A percentile compares a stretch with the other conserved stretches of the same genome.
Conservation (phyloP, 225 moss, liverwort and hornwort species). For the Climacium dendroides region DNA sequence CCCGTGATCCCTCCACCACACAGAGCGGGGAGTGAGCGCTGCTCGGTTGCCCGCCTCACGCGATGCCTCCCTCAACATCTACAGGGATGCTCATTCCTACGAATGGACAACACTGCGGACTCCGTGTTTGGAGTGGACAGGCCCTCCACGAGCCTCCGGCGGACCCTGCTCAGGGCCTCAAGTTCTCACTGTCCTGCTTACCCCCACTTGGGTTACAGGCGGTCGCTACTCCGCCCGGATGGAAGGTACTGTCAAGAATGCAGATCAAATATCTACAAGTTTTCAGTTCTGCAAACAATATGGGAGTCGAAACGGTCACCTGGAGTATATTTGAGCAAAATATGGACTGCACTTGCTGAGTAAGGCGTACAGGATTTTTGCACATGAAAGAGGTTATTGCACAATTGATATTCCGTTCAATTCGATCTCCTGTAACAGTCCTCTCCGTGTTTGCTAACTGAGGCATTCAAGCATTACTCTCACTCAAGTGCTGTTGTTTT, state of each 20-base stretch:
- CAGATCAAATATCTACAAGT: not conserved
- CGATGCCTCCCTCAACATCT: not conserved
- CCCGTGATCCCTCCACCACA: not conserved
- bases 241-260: fast-evolving
- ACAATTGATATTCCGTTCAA: not conserved
- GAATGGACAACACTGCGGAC: not conserved
- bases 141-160: not conserved
- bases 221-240: not conserved
- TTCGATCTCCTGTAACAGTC: too few relatives aligned
- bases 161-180: not conserved
- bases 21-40: not conserved
- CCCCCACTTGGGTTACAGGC: not conserved
- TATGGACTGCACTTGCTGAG: not conserved
- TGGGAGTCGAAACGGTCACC: not conserved
- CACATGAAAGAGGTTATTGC: not conserved
- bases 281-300: not conserved
- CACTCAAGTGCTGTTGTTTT: not conserved
- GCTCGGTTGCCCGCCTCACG: not conserved
- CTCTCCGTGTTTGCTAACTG: too few relatives aligned
- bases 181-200: not conserved
- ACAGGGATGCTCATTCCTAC: not conserved
- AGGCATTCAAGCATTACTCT: not conserved
- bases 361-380: not conserved
- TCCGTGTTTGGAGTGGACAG: not conserved
- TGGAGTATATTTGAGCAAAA: not conserved